Evolutionary conservation across 768 basidiomycete species (phyloP), one percentile per base, ranked within the genome.

Genomic region (Sporobolomyces phaffii): DNA sequence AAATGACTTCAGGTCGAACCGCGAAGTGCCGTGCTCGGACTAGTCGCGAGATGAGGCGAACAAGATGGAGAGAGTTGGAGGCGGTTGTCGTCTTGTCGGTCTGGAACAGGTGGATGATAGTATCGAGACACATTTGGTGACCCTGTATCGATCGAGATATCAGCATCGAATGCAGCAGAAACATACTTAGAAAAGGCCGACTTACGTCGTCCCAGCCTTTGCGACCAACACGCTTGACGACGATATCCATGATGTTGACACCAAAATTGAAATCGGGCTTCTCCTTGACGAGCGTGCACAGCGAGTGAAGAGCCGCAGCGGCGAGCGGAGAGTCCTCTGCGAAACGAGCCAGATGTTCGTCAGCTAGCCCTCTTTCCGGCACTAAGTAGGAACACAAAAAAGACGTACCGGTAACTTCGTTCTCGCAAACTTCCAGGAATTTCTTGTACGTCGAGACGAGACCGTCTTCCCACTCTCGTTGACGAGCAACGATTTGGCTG

Each of bases 201-300:
- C 85, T 75, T 73, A 92, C 94, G 78, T 85, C 82, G 78, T 92
- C 88, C 92, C 93, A 98, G 24, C 87, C 86, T 75, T 84, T 87
- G 76, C 84, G 85, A 76, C 91, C 92, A 51, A 98, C 78, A 18
- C 85, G 84, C 53, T 87, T 85, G 28, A 97, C 85, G 64, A 98
- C 81, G 54, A 87, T 87, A 66, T 85, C 86, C 85, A 96, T 90
- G 72, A 99, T 83, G 80, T 98, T 96, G 71, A 84, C 82, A 49
- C 89, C 85, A 78, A 97, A 98, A 80, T 98, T 99, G 85, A 99
- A 99, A 79, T 98, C 92, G 18, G 90, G 88, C 68, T 86, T 84
- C 75, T 90, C 86, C 24, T 83, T 82, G 29, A 91, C 80, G 48
- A 98, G 81, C 8, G 87, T 87, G 78, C 92, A 93, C 83, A 98